Conservation (phyloP, 129 eudicot species). For the Apium graveolens region DNA sequence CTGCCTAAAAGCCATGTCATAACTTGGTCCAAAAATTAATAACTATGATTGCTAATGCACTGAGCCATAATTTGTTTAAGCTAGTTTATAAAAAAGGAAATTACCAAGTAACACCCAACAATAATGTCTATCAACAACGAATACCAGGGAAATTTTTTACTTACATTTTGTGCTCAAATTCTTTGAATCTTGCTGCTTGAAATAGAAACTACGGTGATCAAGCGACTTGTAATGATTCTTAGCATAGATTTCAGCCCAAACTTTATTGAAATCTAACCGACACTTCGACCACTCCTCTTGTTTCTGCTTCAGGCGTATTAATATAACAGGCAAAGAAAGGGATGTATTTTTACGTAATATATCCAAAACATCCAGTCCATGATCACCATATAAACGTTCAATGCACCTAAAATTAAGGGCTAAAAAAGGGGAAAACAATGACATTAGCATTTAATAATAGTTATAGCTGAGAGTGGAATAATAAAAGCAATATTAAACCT, state of each 20-base stretch:
- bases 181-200: conserved; percentile 99
- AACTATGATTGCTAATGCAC: neutral
- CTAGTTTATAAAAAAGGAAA: neutral
- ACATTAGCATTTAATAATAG: neutral
- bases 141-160: conserved; percentile 13
- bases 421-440: conserved; percentile 20
- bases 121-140: neutral
- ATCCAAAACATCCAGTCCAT: conserved; percentile 96
- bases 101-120: neutral
- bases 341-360: conserved; percentile 76
- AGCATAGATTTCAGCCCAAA: conserved; percentile 93
- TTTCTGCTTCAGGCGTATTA: conserved; percentile 86
- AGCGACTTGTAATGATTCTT: conserved; percentile 96
- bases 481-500: conserved; percentile 31
- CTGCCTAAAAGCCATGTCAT: neutral
- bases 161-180: conserved; percentile 80
- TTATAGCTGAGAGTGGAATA: neutral
- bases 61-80: neutral
- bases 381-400: conserved; percentile 96
- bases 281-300: conserved; percentile 94
- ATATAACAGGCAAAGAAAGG: conserved; percentile 63
- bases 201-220: conserved; percentile 96
- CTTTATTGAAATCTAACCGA: conserved; percentile 89
- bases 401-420: conserved; percentile 89
- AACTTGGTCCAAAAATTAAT: neutral